phyloP scores from a whole-genome alignment of 768 basidiomycete species.

The Russula vinacea region DNA sequence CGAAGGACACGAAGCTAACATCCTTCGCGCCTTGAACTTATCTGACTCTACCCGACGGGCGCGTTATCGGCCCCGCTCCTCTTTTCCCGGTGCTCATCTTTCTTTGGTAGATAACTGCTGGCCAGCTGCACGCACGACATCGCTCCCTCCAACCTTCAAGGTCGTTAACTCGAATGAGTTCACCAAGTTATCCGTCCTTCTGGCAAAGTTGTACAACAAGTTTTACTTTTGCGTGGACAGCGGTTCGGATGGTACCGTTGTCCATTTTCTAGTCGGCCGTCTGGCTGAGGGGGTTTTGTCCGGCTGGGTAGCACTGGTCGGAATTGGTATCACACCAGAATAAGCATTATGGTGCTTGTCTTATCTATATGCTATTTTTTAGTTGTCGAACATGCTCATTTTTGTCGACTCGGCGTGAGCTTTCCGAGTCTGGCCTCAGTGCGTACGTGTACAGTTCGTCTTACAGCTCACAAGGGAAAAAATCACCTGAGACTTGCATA shows the following conservation, averaged over 20 bases:
- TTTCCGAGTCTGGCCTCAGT: too few relatives aligned
- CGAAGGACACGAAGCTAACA: constrained; percentile 33
- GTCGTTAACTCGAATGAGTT: constrained; percentile 19
- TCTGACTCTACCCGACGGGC: constrained; percentile 19
- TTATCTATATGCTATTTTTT: neutral
- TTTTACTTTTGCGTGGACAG: constrained; percentile 18
- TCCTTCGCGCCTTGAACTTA: constrained; percentile 37
- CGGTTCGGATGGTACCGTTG: constrained; percentile 5
- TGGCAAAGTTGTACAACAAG: constrained; percentile 26
- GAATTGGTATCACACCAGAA: constrained; percentile 23
- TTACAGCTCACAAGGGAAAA: too few relatives aligned
- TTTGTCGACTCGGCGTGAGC: neutral
- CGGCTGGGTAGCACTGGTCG: constrained; percentile 29
- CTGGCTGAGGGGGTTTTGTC: constrained; percentile 21
- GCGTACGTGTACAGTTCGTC: neutral
- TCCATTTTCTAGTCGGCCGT: constrained; percentile 28
- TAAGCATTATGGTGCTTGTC: neutral
- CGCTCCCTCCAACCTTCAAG: constrained; percentile 23
- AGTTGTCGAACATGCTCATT: neutral
- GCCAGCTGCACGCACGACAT: constrained; percentile 23
- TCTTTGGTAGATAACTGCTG: constrained; percentile 22
- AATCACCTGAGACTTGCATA: neutral
- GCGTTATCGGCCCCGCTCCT: constrained; percentile 18
- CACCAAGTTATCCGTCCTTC: constrained; percentile 23
- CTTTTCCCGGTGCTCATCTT: constrained; percentile 9